Evolutionary conservation across 305 asterid species (phyloP), one percentile per base, ranked within the genome.

Genomic region (Fraxinus greggii): DNA sequence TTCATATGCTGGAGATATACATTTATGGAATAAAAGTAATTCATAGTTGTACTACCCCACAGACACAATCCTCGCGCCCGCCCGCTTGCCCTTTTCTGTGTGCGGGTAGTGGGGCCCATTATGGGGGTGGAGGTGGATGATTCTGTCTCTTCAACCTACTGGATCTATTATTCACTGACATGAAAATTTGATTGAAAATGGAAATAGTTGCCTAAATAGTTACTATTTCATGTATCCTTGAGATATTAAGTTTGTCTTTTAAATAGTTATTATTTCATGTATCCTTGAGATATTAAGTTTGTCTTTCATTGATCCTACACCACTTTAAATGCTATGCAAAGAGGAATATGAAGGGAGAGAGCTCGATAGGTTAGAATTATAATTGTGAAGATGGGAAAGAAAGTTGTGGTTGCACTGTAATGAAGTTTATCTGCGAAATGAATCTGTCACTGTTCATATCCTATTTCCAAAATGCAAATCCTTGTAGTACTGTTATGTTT

Each of bases 1-100:
- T 77, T 54, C 51, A 56, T 86, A 21, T 76, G 29, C 59, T 76
- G 69, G 72, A 67, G 85, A 72, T 59, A 23, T 36, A 17, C 8
- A 54, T 12, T 21, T 35, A 7, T 51, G 73, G 45, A 26, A 59
- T 59, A 59, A 59, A 21, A 19, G 10, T 59, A 59, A 59, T 59
- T 59, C 69, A 59, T 21, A 21, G 17, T 54, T 54, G 24, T 54
- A 17, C 59, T 54, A n/a, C n/a, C 63, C 63, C 24, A 54, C 24
- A 54, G 9, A 54, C 63, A 5, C 23, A 54, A 54, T 59, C 29
- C 69, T 59, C 3, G 28, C 4, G 5, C 5, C 28, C 4, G 13
- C 28, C 28, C 4, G 28, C 0, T 0, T 59, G 28, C 29, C 69
- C 29, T 59, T 56, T 19, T 56, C 28, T 56, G 67, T 56, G 67